Conservation (phyloP, 1,284 basidiomycete genomes). For the Ganoderma multipileum region DNA sequence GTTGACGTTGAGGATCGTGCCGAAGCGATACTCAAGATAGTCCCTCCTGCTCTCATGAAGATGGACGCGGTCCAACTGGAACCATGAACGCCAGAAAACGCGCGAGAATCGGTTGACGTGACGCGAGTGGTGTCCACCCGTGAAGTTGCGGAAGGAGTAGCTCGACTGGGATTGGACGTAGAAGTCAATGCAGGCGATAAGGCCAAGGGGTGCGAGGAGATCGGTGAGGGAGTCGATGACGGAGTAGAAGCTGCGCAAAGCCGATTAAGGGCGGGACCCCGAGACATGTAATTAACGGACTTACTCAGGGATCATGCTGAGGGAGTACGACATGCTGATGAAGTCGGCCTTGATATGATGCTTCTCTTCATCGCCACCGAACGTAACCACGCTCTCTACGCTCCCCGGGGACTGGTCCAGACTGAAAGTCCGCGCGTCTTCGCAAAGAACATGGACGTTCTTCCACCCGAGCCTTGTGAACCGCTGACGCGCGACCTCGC, state of each 20-base stretch:
- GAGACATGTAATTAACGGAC: neutral
- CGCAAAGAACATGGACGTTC: slow-evolving; percentile 32
- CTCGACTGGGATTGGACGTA: slow-evolving; percentile 32
- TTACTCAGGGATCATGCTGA: slow-evolving; percentile 35
- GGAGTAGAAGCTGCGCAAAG: slow-evolving; percentile 28
- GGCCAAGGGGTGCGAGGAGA: slow-evolving; percentile 28
- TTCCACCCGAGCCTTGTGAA: slow-evolving; percentile 31
- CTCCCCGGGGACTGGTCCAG: slow-evolving; percentile 4
- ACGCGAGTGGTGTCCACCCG: slow-evolving; percentile 30
- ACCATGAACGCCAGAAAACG: slow-evolving; percentile 33
- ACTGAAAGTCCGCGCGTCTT: slow-evolving; percentile 31
- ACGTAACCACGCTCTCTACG: slow-evolving; percentile 7
- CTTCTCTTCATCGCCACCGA: slow-evolving; percentile 4
- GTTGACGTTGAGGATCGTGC: slow-evolving; percentile 32
- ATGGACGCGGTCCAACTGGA: slow-evolving; percentile 32
- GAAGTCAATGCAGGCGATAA: slow-evolving; percentile 33
- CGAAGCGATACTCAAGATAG: slow-evolving; percentile 34
- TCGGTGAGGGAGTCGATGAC: slow-evolving; percentile 32
- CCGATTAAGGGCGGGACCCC: neutral
- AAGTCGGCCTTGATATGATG: slow-evolving; percentile 26
- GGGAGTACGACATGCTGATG: slow-evolving; percentile 32
- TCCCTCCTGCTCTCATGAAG: slow-evolving; percentile 32
- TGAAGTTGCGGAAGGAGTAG: slow-evolving; percentile 33
- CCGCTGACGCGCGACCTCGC: slow-evolving; percentile 27
- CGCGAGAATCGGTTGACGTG: slow-evolving; percentile 33